Evolutionary conservation across 176 grass and related monocot species (phyloP).

Genomic region (Cymbopogon citratus): DNA sequence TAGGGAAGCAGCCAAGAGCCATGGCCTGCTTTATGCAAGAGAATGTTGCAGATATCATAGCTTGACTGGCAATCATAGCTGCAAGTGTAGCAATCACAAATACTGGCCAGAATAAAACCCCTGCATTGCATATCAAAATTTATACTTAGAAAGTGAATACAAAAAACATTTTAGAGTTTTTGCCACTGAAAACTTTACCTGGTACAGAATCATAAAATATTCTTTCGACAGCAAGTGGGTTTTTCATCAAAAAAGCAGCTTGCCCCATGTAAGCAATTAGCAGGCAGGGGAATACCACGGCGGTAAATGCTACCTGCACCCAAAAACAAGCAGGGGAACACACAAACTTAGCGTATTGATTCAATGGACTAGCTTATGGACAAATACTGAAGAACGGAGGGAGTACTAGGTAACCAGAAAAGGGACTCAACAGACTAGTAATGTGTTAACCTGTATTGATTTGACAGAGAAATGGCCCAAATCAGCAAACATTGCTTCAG

Average conservation of each 20-base stretch:
- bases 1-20: constrained; percentile 95
- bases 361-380: too few species aligned
- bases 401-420: not conserved
- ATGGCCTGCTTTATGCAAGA: constrained; percentile 99
- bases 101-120: constrained; percentile 83
- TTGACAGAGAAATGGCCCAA: constrained; percentile 99
- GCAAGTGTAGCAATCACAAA: constrained; percentile 95
- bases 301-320: constrained; percentile 82
- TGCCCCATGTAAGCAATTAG: constrained; percentile 98
- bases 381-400: not conserved
- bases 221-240: constrained; percentile 61
- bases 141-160: not conserved
- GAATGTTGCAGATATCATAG: constrained; percentile 99
- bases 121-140: constrained; percentile 39
- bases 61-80: constrained; percentile 98
- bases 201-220: constrained; percentile 97
- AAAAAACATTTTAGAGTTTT: constrained; percentile 13
- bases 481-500: constrained; percentile 99
- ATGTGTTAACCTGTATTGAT: constrained; percentile 79
- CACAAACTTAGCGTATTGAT: not conserved
- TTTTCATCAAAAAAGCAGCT: constrained; percentile 89
- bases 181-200: constrained; percentile 50
- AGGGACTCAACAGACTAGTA: not conserved
- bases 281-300: constrained; percentile 85
- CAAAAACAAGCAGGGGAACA: not conserved